Evolutionary conservation across 495 filamentous ascomycete species (phyloP), one percentile per base, ranked within the genome.

Genomic region (Opeltia flavorubescens): DNA sequence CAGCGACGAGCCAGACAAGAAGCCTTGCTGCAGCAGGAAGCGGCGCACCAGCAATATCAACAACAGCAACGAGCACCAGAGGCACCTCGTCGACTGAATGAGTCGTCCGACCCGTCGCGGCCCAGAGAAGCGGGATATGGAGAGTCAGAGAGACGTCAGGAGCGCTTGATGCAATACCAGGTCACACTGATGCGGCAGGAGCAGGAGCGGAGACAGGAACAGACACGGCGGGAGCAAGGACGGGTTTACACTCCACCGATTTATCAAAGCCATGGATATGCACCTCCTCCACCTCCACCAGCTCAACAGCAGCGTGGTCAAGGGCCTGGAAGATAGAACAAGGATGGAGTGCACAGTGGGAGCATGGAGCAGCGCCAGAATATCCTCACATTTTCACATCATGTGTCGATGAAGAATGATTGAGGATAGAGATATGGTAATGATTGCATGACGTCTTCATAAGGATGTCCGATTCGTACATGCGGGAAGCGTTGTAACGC

Each of bases 41-140:
- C 47, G 29, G 0, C 39, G 27, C 40, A 44, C 15, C 40, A 41
- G 18, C 35, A 49, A 4, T 17, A 18, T 15, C 47, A 49, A 11
- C 48, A 44, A 21, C 49, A 31, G 27, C 44, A 43, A 28, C 49
- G 35, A 25, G 42, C 47, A 12, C n/a, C 36, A 15, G 29, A 38
- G 18, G 33, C 33, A 25, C 18, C 28, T 6, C 8, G 31, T 9
- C 33, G 24, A 41, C 35, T 23, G 34, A 13, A 42, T 2, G 25
- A 39, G 47, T 33, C 12, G 18, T 15, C 7, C 30, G 39, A 15
- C 13, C 20, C 25, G 12, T 9, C 39, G 3, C 13, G 34, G 2
- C 45, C 21, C 7, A 36, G 28, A n/a, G 29, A 44, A n/a, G 24
- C 5, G 29, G 25, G 26, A 2, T 5, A 5, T 2, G 25, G 21